These are phyloP conservation scores for Fraxinus platypoda DNA, from an alignment of 305 asterid genomes.

Conservation along the genomic window DNA sequence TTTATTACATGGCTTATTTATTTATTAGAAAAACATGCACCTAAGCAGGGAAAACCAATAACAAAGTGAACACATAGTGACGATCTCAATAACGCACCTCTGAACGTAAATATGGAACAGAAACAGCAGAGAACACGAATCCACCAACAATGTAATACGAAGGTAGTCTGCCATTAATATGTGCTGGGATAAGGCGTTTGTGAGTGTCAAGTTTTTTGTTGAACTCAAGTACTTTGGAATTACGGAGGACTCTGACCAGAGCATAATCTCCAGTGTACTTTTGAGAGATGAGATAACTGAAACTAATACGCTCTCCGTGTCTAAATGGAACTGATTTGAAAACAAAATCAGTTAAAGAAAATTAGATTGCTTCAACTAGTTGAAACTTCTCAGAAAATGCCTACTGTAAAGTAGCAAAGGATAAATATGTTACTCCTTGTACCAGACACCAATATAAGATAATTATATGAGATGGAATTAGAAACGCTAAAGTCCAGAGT, in stretches of 20 bases:
- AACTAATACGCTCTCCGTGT: constrained; percentile 96
- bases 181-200: constrained; percentile 81
- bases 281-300: constrained; percentile 89
- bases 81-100: constrained; percentile 51
- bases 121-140: constrained; percentile 77
- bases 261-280: constrained; percentile 85
- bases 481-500: not conserved
- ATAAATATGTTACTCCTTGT: not conserved
- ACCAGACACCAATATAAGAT: not conserved
- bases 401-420: not conserved
- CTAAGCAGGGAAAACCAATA: not conserved
- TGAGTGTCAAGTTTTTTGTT: constrained; percentile 65
- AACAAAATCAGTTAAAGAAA: not conserved
- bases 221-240: constrained; percentile 54
- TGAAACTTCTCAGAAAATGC: not conserved
- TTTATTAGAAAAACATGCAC: not conserved
- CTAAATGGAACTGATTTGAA: constrained; percentile 97
- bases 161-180: constrained; percentile 85
- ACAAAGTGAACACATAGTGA: constrained; percentile 31
- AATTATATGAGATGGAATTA: not conserved
- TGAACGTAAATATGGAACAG: constrained; percentile 92
- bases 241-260: constrained; percentile 70
- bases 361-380: not conserved
- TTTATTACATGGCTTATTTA: not conserved
- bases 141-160: constrained; percentile 91